phyloP scores from a whole-genome alignment of 306 rosid genomes.

The Rosa rugosa region DNA sequence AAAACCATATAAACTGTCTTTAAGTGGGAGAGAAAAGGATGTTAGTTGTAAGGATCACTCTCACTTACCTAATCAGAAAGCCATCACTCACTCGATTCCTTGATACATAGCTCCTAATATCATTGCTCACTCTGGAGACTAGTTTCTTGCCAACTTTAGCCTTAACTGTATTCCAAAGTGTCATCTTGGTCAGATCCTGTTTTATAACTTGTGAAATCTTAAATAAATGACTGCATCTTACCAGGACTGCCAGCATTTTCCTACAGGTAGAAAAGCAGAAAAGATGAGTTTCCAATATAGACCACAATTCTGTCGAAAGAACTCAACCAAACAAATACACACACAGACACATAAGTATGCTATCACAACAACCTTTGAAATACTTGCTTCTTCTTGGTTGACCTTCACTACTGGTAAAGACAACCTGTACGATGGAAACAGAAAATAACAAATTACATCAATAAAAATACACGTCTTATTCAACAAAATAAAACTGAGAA shows the following conservation, averaged over 20 bases:
- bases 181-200: conserved; percentile 16
- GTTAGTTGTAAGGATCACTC: conserved; percentile 20
- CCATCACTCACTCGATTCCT: conserved; percentile 70
- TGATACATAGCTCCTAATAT: conserved; percentile 45
- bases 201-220: conserved; percentile 18
- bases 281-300: conserved; percentile 22
- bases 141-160: conserved; percentile 41
- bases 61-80: conserved; percentile 65
- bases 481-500: conserved; percentile 9
- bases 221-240: conserved; percentile 32
- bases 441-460: conserved; percentile 20
- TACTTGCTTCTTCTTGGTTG: conserved; percentile 38
- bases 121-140: conserved; percentile 38
- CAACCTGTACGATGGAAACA: conserved; percentile 48
- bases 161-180: conserved; percentile 45
- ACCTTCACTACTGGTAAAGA: conserved; percentile 67
- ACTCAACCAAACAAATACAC: background rate
- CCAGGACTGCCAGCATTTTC: conserved; percentile 47
- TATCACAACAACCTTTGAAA: conserved; percentile 45
- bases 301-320: conserved; percentile 1
- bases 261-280: conserved; percentile 37
- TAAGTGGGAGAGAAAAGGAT: conserved; percentile 11
- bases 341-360: background rate
- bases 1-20: background rate
- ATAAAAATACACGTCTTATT: conserved; percentile 26